These are phyloP conservation scores for Rhinocladiella similis DNA, from an alignment of 2,329 filamentous ascomycete species.

Conservation along the genomic window DNA sequence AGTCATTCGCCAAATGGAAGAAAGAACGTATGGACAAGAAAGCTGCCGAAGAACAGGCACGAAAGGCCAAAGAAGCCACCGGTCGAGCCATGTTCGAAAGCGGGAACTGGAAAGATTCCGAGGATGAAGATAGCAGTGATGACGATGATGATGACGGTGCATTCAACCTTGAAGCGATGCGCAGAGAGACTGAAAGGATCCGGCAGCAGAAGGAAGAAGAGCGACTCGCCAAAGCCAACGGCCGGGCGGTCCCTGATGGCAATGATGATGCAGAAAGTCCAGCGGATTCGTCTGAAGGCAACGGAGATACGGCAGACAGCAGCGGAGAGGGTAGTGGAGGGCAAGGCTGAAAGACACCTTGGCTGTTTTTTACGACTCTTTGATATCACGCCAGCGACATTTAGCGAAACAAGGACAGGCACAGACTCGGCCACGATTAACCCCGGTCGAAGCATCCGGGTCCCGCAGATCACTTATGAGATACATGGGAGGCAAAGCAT, in stretches of 20 bases:
- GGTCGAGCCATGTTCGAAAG: constrained; percentile 95
- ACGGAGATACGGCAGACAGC: constrained; percentile 17
- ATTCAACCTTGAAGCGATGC: constrained; percentile 81
- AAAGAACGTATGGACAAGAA: constrained; percentile 93
- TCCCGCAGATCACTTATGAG: not conserved
- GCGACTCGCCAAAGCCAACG: constrained; percentile 45
- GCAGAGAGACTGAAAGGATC: constrained; percentile 79
- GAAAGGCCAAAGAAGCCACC: constrained; percentile 90
- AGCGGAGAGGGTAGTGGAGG: constrained; percentile 13
- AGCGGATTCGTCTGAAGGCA: constrained; percentile 11
- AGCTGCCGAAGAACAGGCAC: constrained; percentile 86
- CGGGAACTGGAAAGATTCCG: constrained; percentile 78
- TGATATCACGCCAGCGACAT: not conserved
- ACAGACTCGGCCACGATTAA: too few relatives aligned
- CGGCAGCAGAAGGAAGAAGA: constrained; percentile 78
- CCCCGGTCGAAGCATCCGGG: not conserved
- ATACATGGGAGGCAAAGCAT: too few relatives aligned
- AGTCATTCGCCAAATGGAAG: constrained; percentile 96
- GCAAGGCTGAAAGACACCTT: constrained; percentile 4
- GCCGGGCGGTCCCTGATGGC: constrained; percentile 25
- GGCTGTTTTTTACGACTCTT: not conserved
- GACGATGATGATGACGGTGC: constrained; percentile 60
- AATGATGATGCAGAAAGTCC: constrained; percentile 17
- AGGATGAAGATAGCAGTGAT: constrained; percentile 63
- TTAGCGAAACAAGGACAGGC: constrained; percentile 6